Conservation (phyloP, 108 stramenopile species). For the Pseudonitzschia pungens region DNA sequence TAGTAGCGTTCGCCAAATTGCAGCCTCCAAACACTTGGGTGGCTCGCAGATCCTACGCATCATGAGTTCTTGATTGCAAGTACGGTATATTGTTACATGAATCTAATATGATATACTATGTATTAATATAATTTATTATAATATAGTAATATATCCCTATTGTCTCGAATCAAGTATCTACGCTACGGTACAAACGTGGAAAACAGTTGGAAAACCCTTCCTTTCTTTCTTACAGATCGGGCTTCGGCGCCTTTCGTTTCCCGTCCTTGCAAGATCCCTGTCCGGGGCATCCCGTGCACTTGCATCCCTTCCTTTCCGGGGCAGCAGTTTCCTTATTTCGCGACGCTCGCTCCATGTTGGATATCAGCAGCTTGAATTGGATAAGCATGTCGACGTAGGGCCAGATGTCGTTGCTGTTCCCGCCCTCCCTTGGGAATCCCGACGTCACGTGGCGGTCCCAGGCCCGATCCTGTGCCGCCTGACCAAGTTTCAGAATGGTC, state of each 20-base stretch:
- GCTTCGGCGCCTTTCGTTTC: background rate
- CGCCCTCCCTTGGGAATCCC: background rate
- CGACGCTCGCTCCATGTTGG: background rate
- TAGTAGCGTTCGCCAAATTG: too few species aligned
- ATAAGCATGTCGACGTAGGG: background rate
- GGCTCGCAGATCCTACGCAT: too few species aligned
- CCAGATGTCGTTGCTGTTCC: background rate
- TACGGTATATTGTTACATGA: too few species aligned
- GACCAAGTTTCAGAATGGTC: constrained; percentile 3
- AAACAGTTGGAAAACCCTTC: too few species aligned
- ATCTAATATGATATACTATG: too few species aligned
- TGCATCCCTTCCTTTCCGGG: background rate
- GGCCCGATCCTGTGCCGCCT: background rate
- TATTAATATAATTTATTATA: too few species aligned
- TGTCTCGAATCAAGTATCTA: too few species aligned
- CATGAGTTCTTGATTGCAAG: too few species aligned
- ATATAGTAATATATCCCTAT: too few species aligned
- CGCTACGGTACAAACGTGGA: too few species aligned
- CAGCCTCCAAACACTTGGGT: too few species aligned
- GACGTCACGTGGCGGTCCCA: background rate
- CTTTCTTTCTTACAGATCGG: background rate
- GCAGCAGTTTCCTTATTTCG: background rate
- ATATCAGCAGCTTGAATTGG: background rate
- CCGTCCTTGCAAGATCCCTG: background rate
- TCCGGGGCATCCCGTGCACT: background rate